A percentile compares a stretch with the other conserved stretches of the same genome.
Evolutionary conservation across 2,329 filamentous ascomycete genomes (phyloP).

Genomic region (Cladophialophora immunda): DNA sequence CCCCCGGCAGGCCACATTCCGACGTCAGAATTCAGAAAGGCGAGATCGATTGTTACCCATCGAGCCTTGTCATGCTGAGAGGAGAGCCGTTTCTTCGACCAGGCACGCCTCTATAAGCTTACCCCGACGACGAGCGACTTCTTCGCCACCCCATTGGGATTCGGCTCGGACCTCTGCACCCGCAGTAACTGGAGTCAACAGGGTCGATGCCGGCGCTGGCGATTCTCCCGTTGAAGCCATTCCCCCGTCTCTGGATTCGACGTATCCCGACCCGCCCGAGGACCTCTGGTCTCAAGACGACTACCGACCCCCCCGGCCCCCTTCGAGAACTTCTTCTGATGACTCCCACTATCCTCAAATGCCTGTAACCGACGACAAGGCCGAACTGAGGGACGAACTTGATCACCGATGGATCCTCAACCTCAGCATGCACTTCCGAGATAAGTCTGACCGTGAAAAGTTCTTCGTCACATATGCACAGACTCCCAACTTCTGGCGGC

Average conservation of each 20-base stretch:
- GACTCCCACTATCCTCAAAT: conserved; percentile 46
- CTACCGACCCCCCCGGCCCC: conserved; percentile 43
- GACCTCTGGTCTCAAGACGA: conserved; percentile 34
- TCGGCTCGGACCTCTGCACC: conserved; percentile 48
- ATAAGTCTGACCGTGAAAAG: conserved; percentile 91
- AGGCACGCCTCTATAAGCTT: conserved; percentile 34
- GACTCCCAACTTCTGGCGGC: conserved; percentile 78
- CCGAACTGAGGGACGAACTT: conserved; percentile 76
- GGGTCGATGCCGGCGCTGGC: conserved; percentile 18
- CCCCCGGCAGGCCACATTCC: conserved; percentile 79
- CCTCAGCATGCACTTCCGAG: conserved; percentile 96
- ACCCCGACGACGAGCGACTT: conserved; percentile 54
- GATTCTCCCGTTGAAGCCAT: conserved; percentile 17
- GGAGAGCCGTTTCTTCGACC: conserved; percentile 73
- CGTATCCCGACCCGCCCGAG: conserved; percentile 35
- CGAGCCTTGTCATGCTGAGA: conserved; percentile 69
- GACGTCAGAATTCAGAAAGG: conserved; percentile 81
- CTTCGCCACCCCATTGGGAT: conserved; percentile 50
- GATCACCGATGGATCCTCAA: conserved; percentile 95
- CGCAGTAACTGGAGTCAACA: conserved; percentile 44
- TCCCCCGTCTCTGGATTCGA: conserved; percentile 28
- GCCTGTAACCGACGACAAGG: conserved; percentile 42
- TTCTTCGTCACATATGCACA: conserved; percentile 97
- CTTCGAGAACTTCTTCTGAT: conserved; percentile 58
- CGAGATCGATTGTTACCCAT: conserved; percentile 76